Evolutionary conservation across 106 monocot genomes (phyloP), one percentile per base, ranked within the genome.

Genomic region (Dioscorea alata): DNA sequence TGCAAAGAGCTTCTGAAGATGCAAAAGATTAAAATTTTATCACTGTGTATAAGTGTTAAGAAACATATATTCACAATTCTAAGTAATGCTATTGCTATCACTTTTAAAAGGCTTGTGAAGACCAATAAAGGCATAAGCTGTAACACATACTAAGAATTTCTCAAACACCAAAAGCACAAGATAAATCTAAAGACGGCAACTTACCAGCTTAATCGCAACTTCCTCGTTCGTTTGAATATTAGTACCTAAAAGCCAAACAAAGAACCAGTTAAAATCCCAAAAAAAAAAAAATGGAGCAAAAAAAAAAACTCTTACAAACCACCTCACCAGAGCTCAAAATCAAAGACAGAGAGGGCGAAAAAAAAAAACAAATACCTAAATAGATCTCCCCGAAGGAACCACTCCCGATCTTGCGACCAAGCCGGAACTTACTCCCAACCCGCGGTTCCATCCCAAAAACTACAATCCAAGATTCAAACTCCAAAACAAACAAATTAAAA

Each of bases 121-220:
- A 28, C 28, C 28, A 28, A 28, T 28, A 28, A 28, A 28, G 28
- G 28, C 28, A 1, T 28, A 28, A 28, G 28, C 28, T 28, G 1
- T 28, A 28, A 28, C 28, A 28, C 28, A 28, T 28, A 28, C 28
- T 28, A 28, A 28, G 28, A 28, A 28, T 28, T 3, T 3, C 28
- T 28, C 28, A 28, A 28, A 28, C 28, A 28, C 28, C 28, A 28
- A 28, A 28, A 3, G 28, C 28, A 28, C 28, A 28, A 1, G 28
- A 28, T 28, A 28, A 28, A 28, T 28, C 3, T 28, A 28, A 28
- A 28, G 28, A 3, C 28, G 28, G 3, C 61, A 71, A 79, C 80
- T 75, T 71, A 81, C 80, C 56, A 81, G 80, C 71, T 81, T 81
- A 61, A 81, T 75, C 57, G 75, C 80, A 13, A 81, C 75, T 19